These are phyloP conservation scores for Pholiota molesta DNA, from an alignment of 768 basidiomycete species.

Conservation along the genomic window DNA sequence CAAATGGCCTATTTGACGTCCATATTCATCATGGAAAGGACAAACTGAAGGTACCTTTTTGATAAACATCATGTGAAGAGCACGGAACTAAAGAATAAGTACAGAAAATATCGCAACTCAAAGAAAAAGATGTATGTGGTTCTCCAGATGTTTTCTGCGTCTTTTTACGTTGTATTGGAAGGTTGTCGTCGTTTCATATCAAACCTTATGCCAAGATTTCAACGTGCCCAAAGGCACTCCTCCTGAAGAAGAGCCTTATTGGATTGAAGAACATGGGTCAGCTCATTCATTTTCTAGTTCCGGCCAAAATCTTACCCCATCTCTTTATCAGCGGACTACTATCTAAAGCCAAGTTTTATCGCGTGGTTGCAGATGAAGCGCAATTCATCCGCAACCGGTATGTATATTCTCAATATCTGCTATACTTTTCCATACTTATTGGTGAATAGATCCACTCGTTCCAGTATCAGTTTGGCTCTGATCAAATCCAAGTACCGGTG, in stretches of 20 bases:
- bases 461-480: conserved; percentile 60
- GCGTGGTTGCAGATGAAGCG: conserved; percentile 79
- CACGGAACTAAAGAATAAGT: not conserved
- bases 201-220: conserved; percentile 68
- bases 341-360: conserved; percentile 63
- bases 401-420: not conserved
- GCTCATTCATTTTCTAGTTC: conserved; percentile 1
- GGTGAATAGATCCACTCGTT: conserved; percentile 48
- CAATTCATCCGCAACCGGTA: conserved; percentile 75
- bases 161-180: conserved; percentile 26
- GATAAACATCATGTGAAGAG: not conserved
- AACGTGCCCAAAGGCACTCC: conserved; percentile 50
- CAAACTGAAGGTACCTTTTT: conserved; percentile 51
- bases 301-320: not conserved
- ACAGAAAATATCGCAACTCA: conserved; percentile 49
- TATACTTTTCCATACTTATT: not conserved
- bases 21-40: conserved; percentile 76
- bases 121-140: conserved; percentile 51
- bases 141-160: not conserved
- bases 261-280: conserved; percentile 54
- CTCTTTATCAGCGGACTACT: conserved; percentile 51
- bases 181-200: conserved; percentile 80
- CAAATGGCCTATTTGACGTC: conserved; percentile 60
- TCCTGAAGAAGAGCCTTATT: conserved; percentile 48
- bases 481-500: conserved; percentile 71